A percentile compares a stretch with the other conserved stretches of the same genome.
Evolutionary conservation across 1,139 yeast genomes (phyloP).

Genomic region (Taphrina flavorubra): DNA sequence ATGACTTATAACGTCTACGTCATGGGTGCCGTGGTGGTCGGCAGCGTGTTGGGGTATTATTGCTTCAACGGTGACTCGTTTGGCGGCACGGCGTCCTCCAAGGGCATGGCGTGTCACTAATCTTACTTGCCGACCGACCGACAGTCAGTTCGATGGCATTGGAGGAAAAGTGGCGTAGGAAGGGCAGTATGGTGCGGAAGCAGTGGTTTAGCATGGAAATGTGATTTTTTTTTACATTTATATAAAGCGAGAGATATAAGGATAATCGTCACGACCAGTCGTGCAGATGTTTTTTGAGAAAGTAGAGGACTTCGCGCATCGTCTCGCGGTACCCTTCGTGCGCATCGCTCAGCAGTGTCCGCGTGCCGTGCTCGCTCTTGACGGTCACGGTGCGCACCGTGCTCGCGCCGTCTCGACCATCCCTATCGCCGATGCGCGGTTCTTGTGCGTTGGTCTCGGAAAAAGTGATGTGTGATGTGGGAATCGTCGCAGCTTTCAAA

Average conservation of each 20-base stretch:
- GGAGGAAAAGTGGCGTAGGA: no score
- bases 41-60: conserved; percentile 28
- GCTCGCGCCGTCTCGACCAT: neutral
- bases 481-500: neutral
- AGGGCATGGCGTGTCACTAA: conserved; percentile 34
- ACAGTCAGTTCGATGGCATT: no score
- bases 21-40: conserved; percentile 35
- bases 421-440: neutral
- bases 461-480: neutral
- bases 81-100: conserved; percentile 18
- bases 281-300: conserved; percentile 36
- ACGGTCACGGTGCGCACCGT: conserved; percentile 8
- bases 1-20: conserved; percentile 37
- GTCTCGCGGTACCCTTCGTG: conserved; percentile 13
- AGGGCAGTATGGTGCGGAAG: no score
- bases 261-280: conserved; percentile 34
- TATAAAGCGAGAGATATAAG: no score
- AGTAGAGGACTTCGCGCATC: conserved; percentile 30
- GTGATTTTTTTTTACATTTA: no score
- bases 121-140: no score
- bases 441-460: neutral
- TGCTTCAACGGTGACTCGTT: conserved; percentile 14
- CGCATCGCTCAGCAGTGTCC: neutral
- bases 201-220: no score
- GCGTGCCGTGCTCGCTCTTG: neutral